A percentile compares a stretch with the other conserved stretches of the same genome.
These are phyloP conservation scores for Coccomyxa subellipsoidea DNA, from an alignment of 163 green algal genomes.

Conservation along the genomic window DNA sequence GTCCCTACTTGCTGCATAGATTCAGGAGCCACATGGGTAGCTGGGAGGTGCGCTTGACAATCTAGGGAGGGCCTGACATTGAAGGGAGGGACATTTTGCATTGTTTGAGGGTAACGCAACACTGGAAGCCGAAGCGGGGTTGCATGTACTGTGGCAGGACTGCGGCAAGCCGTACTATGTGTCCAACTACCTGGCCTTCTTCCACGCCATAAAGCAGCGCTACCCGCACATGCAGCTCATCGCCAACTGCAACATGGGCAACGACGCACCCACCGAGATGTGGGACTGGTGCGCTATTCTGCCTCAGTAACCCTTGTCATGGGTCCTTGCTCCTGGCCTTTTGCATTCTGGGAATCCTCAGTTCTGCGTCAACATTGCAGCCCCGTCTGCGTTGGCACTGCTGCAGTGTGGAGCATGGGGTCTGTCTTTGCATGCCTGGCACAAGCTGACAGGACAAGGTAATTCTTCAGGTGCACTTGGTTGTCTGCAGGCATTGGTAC, in stretches of 20 bases:
- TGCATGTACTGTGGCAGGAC: constrained; percentile 46
- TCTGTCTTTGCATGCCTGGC: background rate
- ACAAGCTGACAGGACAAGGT: too few species aligned
- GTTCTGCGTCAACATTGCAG: background rate
- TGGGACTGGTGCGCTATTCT: constrained; percentile 32
- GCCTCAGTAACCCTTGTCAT: too few species aligned
- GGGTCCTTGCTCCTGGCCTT: too few species aligned
- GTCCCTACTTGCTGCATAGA: too few species aligned
- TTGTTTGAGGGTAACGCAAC: too few species aligned
- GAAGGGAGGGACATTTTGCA: too few species aligned
- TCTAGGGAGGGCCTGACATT: too few species aligned
- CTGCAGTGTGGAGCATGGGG: background rate
- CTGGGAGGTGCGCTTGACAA: too few species aligned
- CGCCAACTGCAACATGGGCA: constrained; percentile 62
- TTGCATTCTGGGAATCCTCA: background rate
- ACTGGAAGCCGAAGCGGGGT: too few species aligned
- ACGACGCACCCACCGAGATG: constrained; percentile 40
- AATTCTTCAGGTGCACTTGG: too few species aligned
- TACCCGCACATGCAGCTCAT: constrained; percentile 65
- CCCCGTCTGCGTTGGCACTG: background rate
- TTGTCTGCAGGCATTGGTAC: constrained; percentile 1
- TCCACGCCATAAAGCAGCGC: constrained; percentile 39
- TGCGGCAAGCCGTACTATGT: constrained; percentile 51
- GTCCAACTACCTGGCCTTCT: constrained; percentile 62
- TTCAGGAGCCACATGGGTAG: too few species aligned